Percentiles rank a stretch among this genome's conserved stretches.
These are phyloP conservation scores for Hymenoscyphus infarciens DNA, from an alignment of 2,329 filamentous ascomycete genomes.

Conservation along the genomic window DNA sequence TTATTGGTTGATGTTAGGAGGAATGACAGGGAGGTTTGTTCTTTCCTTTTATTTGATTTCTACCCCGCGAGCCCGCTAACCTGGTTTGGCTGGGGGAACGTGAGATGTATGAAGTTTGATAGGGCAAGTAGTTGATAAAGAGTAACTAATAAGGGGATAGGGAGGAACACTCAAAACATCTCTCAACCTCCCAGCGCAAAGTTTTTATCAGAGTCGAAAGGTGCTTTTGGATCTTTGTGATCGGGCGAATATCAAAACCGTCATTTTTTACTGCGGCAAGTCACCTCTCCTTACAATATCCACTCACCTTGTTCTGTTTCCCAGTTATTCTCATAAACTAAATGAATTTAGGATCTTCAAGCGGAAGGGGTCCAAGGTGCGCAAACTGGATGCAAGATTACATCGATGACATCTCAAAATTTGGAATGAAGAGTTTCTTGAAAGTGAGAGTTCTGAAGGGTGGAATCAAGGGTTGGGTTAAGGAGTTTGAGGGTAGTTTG, in stretches of 20 bases:
- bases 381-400: conserved; percentile 57
- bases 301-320: neutral
- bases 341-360: conserved; percentile 44
- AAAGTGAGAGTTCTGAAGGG: conserved; percentile 47
- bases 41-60: neutral
- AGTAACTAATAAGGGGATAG: conserved; percentile 28
- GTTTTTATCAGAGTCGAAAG: conserved; percentile 48
- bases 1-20: conserved; percentile 52
- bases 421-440: conserved; percentile 40
- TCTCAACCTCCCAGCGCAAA: conserved; percentile 55
- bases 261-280: conserved; percentile 56
- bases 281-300: neutral
- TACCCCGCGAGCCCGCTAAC: neutral
- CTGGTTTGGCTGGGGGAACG: neutral
- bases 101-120: too few species aligned
- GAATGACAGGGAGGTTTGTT: conserved; percentile 45
- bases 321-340: neutral
- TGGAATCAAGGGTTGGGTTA: conserved; percentile 55
- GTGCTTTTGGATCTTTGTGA: conserved; percentile 48
- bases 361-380: conserved; percentile 48
- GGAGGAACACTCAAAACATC: conserved; percentile 59
- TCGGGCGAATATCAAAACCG: conserved; percentile 44
- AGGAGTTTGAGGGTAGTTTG: conserved; percentile 43
- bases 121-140: too few species aligned
- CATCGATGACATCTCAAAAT: conserved; percentile 42